phyloP scores from a whole-genome alignment of 208 protist species.

The Trypanosoma lewisi region DNA sequence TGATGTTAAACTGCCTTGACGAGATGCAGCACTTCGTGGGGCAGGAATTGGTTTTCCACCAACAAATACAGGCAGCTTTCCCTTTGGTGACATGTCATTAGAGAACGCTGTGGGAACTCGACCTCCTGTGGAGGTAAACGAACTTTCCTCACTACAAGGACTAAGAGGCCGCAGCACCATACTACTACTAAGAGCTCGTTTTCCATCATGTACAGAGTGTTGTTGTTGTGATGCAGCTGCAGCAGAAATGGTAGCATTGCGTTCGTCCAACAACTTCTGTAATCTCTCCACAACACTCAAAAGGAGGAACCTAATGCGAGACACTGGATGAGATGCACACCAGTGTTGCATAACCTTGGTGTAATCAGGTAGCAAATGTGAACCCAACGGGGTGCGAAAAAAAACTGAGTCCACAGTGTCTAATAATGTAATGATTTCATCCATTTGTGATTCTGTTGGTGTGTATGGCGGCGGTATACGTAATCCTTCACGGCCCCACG shows the following conservation, averaged over 20 bases:
- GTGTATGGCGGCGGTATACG: slow-evolving; percentile 51
- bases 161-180: slow-evolving; percentile 1
- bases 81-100: slow-evolving; percentile 15
- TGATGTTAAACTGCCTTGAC: slow-evolving; percentile 9
- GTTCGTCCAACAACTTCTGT: slow-evolving; percentile 25
- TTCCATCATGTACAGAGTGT: slow-evolving; percentile 9
- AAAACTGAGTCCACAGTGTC: slow-evolving; percentile 41
- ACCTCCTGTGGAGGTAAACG: neutral
- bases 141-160: slow-evolving; percentile 11
- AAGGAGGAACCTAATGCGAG: slow-evolving; percentile 67
- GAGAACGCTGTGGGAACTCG: neutral
- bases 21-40: slow-evolving; percentile 41
- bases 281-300: slow-evolving; percentile 53
- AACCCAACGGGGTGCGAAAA: slow-evolving; percentile 45
- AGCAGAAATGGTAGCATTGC: neutral
- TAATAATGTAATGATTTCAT: slow-evolving; percentile 62
- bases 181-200: neutral
- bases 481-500: slow-evolving; percentile 37
- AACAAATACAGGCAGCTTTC: slow-evolving; percentile 26
- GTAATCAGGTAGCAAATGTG: slow-evolving; percentile 37
- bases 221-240: slow-evolving; percentile 8
- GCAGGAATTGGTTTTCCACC: slow-evolving; percentile 43
- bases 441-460: slow-evolving; percentile 67
- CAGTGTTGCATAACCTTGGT: slow-evolving; percentile 60
- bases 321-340: slow-evolving; percentile 53